phyloP scores from a whole-genome alignment of 176 grass and related monocot genomes.

The Rhynchospora tenuis region DNA sequence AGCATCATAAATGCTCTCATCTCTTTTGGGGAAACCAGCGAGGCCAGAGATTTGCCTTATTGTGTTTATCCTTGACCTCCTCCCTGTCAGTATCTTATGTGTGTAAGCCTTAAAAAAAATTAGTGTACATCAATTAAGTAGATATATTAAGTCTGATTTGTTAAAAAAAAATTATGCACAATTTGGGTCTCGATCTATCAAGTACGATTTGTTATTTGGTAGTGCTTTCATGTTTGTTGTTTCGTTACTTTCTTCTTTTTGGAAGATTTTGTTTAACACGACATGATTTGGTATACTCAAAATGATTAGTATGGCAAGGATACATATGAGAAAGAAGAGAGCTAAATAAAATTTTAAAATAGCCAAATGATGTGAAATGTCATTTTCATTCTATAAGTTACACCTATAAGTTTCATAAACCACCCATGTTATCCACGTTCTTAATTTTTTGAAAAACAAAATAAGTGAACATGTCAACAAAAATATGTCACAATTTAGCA shows the following conservation, averaged over 20 bases:
- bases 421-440: not conserved
- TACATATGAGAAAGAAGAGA: not conserved
- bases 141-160: not conserved
- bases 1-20: constrained; percentile 87
- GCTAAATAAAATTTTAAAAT: not conserved
- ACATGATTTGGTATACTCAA: not conserved
- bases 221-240: not conserved
- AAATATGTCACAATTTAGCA: not conserved
- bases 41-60: constrained; percentile 83
- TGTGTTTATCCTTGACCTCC: constrained; percentile 76
- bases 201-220: not conserved
- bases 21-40: constrained; percentile 84
- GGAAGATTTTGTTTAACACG: not conserved
- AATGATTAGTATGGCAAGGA: not conserved
- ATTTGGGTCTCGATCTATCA: not conserved
- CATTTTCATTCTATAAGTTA: too few relatives aligned
- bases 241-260: not conserved
- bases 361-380: not conserved
- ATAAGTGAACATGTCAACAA: not conserved
- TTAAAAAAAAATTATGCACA: not conserved
- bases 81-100: constrained; percentile 90
- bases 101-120: constrained; percentile 44
- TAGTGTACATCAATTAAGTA: not conserved
- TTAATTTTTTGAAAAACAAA: not conserved
- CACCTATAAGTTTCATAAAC: too few relatives aligned